These are phyloP conservation scores for Artemisia annua DNA, from an alignment of 129 eudicot species.

Conservation along the genomic window DNA sequence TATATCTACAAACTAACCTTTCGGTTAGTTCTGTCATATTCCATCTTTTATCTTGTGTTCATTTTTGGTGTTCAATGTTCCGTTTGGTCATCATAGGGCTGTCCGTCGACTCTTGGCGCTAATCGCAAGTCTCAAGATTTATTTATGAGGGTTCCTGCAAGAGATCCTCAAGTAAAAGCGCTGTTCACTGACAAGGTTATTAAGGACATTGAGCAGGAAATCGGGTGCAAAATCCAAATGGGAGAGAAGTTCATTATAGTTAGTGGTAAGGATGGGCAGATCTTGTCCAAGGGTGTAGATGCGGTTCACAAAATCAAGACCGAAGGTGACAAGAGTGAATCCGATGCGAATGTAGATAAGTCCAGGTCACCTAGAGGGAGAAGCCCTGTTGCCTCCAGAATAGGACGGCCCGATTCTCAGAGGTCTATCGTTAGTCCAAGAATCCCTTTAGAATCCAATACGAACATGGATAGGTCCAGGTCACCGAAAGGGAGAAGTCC, in stretches of 20 bases:
- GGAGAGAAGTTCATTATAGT: conserved; percentile 92
- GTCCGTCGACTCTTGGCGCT: conserved; percentile 95
- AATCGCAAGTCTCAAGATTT: conserved; percentile 86
- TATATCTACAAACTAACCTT: not conserved
- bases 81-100: conserved; percentile 59
- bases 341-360: conserved; percentile 34
- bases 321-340: conserved; percentile 55
- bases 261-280: conserved; percentile 85
- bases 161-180: conserved; percentile 80
- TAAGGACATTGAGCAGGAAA: conserved; percentile 64
- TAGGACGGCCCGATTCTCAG: conserved; percentile 64
- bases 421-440: conserved; percentile 51
- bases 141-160: conserved; percentile 84
- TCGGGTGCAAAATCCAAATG: conserved; percentile 83
- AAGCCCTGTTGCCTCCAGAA: conserved; percentile 56
- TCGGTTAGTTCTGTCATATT: not conserved
- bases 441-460: conserved; percentile 40
- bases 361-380: conserved; percentile 70
- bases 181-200: conserved; percentile 71
- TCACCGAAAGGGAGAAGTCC: conserved; percentile 75
- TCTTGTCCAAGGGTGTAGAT: conserved; percentile 85
- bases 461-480: conserved; percentile 48
- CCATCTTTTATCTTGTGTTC: not conserved
- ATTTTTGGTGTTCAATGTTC: conserved; percentile 15
- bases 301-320: conserved; percentile 81